phyloP scores from a whole-genome alignment of 371 early-diverging fungal species.

The Sanchytrium tribonematis region DNA sequence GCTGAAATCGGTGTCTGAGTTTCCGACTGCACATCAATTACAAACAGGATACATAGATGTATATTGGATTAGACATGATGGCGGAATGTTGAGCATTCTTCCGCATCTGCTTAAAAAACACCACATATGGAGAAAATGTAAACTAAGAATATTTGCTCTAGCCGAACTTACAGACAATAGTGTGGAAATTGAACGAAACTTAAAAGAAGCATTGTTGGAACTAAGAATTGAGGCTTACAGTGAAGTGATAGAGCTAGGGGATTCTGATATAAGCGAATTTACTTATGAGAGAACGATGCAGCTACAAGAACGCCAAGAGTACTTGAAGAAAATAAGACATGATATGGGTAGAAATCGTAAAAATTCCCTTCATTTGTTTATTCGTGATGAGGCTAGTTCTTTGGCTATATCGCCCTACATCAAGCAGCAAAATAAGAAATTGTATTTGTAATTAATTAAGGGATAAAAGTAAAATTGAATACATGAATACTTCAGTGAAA shows the following conservation, averaged over 20 bases:
- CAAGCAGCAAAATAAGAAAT: not conserved
- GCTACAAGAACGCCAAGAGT: slow-evolving; percentile 5
- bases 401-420: not conserved
- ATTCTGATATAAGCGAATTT: slow-evolving; percentile 5
- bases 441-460: not conserved
- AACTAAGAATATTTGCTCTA: slow-evolving; percentile 11
- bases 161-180: slow-evolving; percentile 9
- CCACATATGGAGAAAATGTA: slow-evolving; percentile 7
- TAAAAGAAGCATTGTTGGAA: slow-evolving; percentile 5
- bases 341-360: not conserved
- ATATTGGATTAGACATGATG: slow-evolving; percentile 12
- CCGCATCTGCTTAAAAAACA: slow-evolving; percentile 11
- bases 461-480: slow-evolving; percentile 2
- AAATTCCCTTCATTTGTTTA: not conserved
- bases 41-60: slow-evolving; percentile 9
- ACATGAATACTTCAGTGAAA: slow-evolving; percentile 6
- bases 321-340: slow-evolving; percentile 2
- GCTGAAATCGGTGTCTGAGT: slow-evolving; percentile 5
- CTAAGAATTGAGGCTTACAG: slow-evolving; percentile 9
- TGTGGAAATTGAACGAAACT: slow-evolving; percentile 5
- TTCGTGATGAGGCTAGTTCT: too few relatives aligned
- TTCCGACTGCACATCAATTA: not conserved
- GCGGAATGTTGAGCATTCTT: slow-evolving; percentile 12
- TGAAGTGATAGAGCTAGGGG: slow-evolving; percentile 10
- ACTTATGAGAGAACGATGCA: slow-evolving; percentile 7